Conservation (phyloP, 108 stramenopile genomes). For the Schizochytrium sp. region DNA sequence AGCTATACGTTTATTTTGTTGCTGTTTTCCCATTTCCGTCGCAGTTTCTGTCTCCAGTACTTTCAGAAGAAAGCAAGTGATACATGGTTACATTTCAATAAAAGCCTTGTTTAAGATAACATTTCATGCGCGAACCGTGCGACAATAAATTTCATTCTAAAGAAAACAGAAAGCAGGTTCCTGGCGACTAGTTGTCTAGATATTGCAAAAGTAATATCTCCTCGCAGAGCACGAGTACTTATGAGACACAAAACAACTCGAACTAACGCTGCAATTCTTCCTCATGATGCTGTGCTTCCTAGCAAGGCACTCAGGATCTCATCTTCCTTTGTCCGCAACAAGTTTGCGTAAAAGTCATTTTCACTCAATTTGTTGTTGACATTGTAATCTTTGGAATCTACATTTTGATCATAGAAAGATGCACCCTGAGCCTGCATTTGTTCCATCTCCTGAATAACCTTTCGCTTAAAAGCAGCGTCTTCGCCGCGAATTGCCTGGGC, state of each 20-base stretch:
- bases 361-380: neutral
- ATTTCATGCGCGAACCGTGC: no score
- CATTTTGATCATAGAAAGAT: neutral
- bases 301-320: neutral
- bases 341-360: neutral
- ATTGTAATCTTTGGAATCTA: neutral
- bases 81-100: no score
- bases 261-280: neutral
- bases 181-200: no score
- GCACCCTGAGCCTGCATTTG: neutral
- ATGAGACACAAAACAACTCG: neutral
- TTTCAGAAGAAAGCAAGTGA: no score
- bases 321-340: neutral
- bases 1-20: no score
- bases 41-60: no score
- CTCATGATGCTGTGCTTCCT: neutral
- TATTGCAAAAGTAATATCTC: no score
- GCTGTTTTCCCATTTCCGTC: no score
- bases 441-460: neutral
- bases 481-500: neutral
- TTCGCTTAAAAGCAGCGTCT: slow-evolving; percentile 33
- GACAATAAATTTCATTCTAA: no score
- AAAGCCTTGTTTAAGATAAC: no score
- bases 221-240: no score
- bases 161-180: no score